Conservation (phyloP, 495 filamentous ascomycete species). For the Penicillium atrosanguineum region DNA sequence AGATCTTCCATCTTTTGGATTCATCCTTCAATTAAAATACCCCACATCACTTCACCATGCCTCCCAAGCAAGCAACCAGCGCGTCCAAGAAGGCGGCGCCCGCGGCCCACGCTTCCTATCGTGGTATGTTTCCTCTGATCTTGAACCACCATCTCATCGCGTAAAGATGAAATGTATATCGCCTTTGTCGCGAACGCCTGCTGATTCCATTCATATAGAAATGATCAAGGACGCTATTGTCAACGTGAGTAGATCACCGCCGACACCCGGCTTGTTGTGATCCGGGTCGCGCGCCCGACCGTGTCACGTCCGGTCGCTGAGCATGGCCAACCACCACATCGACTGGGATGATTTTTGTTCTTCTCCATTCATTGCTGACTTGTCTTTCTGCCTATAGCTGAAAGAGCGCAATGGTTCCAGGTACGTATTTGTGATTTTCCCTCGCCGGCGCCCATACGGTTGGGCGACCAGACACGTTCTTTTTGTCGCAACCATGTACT, state of each 20-base stretch:
- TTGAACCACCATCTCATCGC: conserved; percentile 43
- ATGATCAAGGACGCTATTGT: conserved; percentile 71
- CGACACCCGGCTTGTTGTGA: conserved; percentile 32
- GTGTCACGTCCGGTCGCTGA: conserved; percentile 39
- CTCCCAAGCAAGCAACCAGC: conserved; percentile 53
- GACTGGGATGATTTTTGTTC: conserved; percentile 16
- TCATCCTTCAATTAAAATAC: conserved; percentile 12
- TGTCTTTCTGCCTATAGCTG: conserved; percentile 43
- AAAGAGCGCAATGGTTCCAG: conserved; percentile 66
- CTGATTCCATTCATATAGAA: conserved; percentile 53
- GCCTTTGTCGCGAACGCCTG: conserved; percentile 43
- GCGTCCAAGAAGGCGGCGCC: conserved; percentile 51
- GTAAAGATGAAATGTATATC: conserved; percentile 27
- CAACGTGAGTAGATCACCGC: conserved; percentile 56
- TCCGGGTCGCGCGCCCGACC: conserved; percentile 42
- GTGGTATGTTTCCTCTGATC: conserved; percentile 54
- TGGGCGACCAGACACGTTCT: conserved; percentile 9
- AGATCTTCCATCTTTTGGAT: background rate
- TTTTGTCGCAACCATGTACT: conserved; percentile 9
- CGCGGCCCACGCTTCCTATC: conserved; percentile 56
- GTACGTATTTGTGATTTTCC: conserved; percentile 42
- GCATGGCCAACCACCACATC: conserved; percentile 24
- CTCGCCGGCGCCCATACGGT: conserved; percentile 7
- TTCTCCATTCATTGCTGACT: conserved; percentile 32
- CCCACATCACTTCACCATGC: conserved; percentile 36